Evolutionary conservation across 2,329 filamentous ascomycete genomes (phyloP).

Genomic region (Botrytis deweyae): DNA sequence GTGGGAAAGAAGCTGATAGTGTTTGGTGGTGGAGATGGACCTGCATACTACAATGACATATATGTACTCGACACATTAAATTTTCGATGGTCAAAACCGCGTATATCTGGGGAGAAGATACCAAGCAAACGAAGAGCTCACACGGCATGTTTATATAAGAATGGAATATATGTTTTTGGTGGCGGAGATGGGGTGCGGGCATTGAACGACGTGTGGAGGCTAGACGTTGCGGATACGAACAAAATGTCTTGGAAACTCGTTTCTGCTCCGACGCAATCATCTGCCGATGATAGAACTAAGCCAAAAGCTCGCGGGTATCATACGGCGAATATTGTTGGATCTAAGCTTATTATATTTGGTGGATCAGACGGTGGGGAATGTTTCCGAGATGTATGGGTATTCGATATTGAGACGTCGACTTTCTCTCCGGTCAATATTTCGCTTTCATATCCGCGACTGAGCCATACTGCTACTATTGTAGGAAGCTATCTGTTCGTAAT

Average conservation of each 20-base stretch:
- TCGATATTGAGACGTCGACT: constrained; percentile 61
- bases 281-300: constrained; percentile 47
- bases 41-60: constrained; percentile 70
- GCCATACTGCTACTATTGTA: constrained; percentile 67
- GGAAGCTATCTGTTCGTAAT: constrained; percentile 70
- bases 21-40: constrained; percentile 69
- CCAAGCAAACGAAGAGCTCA: constrained; percentile 65
- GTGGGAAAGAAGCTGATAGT: constrained; percentile 69
- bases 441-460: constrained; percentile 61
- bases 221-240: constrained; percentile 63
- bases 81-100: constrained; percentile 64
- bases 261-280: constrained; percentile 45
- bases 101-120: constrained; percentile 54
- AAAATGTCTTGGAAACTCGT: constrained; percentile 70
- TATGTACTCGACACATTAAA: constrained; percentile 71
- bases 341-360: constrained; percentile 70
- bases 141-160: constrained; percentile 70
- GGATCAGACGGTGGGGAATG: constrained; percentile 70
- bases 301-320: constrained; percentile 69
- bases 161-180: constrained; percentile 70
- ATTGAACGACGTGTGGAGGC: constrained; percentile 70
- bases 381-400: constrained; percentile 72
- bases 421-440: constrained; percentile 62
- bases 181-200: constrained; percentile 69
- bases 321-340: constrained; percentile 70